Evolutionary conservation across 306 rosid genomes (phyloP), one percentile per base, ranked within the genome.

Genomic region (Pyrus bretschneideri): DNA sequence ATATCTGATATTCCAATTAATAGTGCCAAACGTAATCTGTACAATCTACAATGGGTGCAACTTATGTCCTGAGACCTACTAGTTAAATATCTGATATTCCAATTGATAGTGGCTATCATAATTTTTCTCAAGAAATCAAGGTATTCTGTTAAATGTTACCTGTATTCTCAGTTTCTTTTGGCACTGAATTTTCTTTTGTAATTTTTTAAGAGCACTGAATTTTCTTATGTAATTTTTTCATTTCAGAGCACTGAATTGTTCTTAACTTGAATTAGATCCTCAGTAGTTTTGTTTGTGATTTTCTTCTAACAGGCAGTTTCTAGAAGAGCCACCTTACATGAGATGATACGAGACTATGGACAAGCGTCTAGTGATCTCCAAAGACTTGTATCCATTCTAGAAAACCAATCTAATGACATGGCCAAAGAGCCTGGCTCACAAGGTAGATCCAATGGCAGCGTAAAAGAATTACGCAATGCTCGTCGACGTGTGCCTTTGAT

Each of bases 271-370:
- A 51, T 12, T 65, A 8, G 42, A 52, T 78, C 3, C 1, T 73
- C 38, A 27, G 33, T 70, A 6, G 66, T 55, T 9, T 49, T 65
- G 73, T 67, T 71, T 74, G 82, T 83, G 61, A 82, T 69, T 74
- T 14, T 30, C 75, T 66, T 14, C 70, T 67, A 45, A 69, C 85
- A 95, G 98, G 97, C 97, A 67, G 84, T 94, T 81, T 89, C 96
- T 75, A 90, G 97, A 89, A 90, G 98, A 82, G 98, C 96, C 49
- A 85, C 89, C 80, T 82, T 95, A 72, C 89, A 92, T 76, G 97
- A 92, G 83, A 89, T 78, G 93, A 91, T 95, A 65, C 85, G 96
- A 80, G 97, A 95, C 71, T 88, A 90, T 74, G 89, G 81, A 69
- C 89, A 89, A 81, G 96, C 93, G 23, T 86, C 96, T 76, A 83